phyloP scores from a whole-genome alignment of 805 yeast genomes.

The Starmera dryadoides region DNA sequence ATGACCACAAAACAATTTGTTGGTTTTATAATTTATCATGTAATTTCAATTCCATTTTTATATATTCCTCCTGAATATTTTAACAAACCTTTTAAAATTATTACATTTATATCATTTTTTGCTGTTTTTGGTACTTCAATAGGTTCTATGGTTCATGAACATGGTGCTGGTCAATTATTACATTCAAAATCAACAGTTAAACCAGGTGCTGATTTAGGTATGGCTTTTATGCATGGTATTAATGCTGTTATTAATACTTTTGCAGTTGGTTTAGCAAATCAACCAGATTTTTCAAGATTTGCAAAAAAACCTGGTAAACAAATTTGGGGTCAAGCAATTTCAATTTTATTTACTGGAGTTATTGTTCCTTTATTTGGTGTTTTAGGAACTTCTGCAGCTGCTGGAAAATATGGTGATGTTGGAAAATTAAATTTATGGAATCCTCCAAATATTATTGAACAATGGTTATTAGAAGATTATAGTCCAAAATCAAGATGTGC shows the following conservation, averaged over 20 bases:
- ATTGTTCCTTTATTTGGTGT: slow-evolving; percentile 21
- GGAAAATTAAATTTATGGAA: slow-evolving; percentile 30
- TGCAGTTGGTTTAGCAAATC: slow-evolving; percentile 26
- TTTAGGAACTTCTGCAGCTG: slow-evolving; percentile 16
- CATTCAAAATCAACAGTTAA: slow-evolving; percentile 19
- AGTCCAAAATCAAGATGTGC: slow-evolving; percentile 36
- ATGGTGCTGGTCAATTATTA: slow-evolving; percentile 26
- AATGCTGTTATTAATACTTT: slow-evolving; percentile 21
- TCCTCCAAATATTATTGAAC: slow-evolving; percentile 33
- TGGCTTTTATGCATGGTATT: slow-evolving; percentile 23
- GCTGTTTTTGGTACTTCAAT: slow-evolving; percentile 20
- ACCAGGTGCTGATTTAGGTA: slow-evolving; percentile 23
- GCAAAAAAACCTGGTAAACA: slow-evolving; percentile 10
- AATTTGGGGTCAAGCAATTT: slow-evolving; percentile 12
- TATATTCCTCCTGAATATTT: slow-evolving; percentile 17
- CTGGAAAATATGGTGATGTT: slow-evolving; percentile 16
- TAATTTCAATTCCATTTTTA: slow-evolving; percentile 12
- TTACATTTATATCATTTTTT: slow-evolving; percentile 13
- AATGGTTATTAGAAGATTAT: slow-evolving; percentile 34
- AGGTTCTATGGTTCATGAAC: slow-evolving; percentile 20
- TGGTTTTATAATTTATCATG: slow-evolving; percentile 26
- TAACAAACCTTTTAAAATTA: slow-evolving; percentile 8
- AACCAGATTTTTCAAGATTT: slow-evolving; percentile 23
- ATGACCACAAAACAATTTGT: slow-evolving; percentile 30
- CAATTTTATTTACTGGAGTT: slow-evolving; percentile 17